phyloP scores from a whole-genome alignment of 2,329 filamentous ascomycete species.

The Beauveria asiatica region DNA sequence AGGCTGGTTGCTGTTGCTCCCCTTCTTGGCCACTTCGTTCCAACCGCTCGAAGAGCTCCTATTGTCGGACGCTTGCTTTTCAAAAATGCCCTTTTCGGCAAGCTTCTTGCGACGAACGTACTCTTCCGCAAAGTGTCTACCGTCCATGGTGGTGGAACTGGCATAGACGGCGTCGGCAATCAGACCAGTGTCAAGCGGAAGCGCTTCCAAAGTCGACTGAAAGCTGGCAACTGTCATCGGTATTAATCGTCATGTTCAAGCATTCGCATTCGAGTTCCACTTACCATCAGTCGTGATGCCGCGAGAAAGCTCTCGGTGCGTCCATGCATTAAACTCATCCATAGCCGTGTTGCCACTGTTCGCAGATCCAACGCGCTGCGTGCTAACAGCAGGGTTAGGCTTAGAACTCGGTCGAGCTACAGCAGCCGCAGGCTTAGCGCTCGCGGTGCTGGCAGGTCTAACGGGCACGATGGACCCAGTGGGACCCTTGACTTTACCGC shows the following conservation, averaged over 20 bases:
- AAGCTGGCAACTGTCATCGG: constrained; percentile 62
- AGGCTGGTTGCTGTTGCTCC: constrained; percentile 35
- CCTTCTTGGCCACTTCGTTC: constrained; percentile 97
- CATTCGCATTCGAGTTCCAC: constrained; percentile 18
- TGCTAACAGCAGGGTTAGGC: constrained; percentile 26
- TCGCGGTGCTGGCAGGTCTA: constrained; percentile 37
- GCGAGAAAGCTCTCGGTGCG: constrained; percentile 66
- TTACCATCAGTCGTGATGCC: constrained; percentile 54
- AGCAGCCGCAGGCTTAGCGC: constrained; percentile 31
- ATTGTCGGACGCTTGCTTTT: constrained; percentile 57
- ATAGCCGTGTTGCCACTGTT: constrained; percentile 48
- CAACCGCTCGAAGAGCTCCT: constrained; percentile 58
- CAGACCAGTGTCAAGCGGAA: constrained; percentile 69
- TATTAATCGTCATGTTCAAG: neutral
- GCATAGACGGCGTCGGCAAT: constrained; percentile 87
- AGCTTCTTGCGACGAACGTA: constrained; percentile 89
- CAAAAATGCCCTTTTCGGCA: constrained; percentile 83
- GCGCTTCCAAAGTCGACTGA: constrained; percentile 62
- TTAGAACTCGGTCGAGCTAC: constrained; percentile 44
- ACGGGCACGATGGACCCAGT: constrained; percentile 44
- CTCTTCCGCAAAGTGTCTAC: constrained; percentile 86
- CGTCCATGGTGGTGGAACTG: constrained; percentile 82
- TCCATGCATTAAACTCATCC: constrained; percentile 94
- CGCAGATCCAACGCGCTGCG: constrained; percentile 17
- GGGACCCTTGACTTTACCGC: constrained; percentile 80